phyloP scores from a whole-genome alignment of 1,139 yeast species.

The Candida sanyaensis region DNA sequence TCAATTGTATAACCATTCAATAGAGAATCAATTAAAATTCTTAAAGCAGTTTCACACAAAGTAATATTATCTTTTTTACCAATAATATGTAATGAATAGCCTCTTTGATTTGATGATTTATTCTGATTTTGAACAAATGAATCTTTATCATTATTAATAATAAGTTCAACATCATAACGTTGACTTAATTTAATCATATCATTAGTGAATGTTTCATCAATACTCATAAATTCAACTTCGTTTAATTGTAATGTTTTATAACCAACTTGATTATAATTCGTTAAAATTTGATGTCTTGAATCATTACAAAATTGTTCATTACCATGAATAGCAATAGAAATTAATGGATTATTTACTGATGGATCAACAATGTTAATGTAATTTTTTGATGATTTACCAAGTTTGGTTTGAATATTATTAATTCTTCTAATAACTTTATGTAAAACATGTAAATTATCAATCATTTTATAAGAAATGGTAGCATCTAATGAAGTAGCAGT shows the following conservation, averaged over 20 bases:
- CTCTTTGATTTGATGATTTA: background rate
- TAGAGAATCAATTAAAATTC: conserved; percentile 56
- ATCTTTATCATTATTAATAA: conserved; percentile 35
- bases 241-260: conserved; percentile 34
- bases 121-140: background rate
- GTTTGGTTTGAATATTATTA: conserved; percentile 19
- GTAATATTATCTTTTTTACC: conserved; percentile 59
- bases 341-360: conserved; percentile 27
- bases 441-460: conserved; percentile 30
- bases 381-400: conserved; percentile 15
- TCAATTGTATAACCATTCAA: conserved; percentile 53
- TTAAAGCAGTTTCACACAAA: conserved; percentile 57
- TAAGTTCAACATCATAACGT: conserved; percentile 50
- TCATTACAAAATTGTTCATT: conserved; percentile 27
- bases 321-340: conserved; percentile 37
- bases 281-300: conserved; percentile 29
- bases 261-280: conserved; percentile 36
- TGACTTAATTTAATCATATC: conserved; percentile 43
- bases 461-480: conserved; percentile 14
- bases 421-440: conserved; percentile 18
- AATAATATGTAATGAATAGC: conserved; percentile 32
- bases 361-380: conserved; percentile 31
- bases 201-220: conserved; percentile 25
- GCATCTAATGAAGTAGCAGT: conserved; percentile 4
- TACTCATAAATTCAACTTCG: conserved; percentile 23